These are phyloP conservation scores for Kluyveromyces nonfermentans DNA, from an alignment of 805 yeast species.

Conservation along the genomic window DNA sequence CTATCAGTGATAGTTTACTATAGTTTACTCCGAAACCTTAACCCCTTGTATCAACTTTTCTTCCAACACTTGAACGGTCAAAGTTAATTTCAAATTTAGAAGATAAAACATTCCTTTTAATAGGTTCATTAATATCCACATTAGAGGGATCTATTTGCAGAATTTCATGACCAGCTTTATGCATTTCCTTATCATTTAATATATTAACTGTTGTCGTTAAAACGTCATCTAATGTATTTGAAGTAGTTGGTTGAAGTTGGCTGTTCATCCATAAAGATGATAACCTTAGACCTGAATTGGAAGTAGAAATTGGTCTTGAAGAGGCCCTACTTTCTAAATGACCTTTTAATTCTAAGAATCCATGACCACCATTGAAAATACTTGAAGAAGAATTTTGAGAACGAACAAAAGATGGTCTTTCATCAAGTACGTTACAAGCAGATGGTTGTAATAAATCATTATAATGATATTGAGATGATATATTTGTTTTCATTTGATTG, in stretches of 20 bases:
- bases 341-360: conserved; percentile 21
- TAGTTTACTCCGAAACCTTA: too few relatives aligned
- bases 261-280: conserved; percentile 10
- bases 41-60: conserved; percentile 23
- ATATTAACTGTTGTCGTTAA: conserved; percentile 14
- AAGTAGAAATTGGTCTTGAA: conserved; percentile 12
- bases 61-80: conserved; percentile 34
- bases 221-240: conserved; percentile 9
- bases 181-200: conserved; percentile 22
- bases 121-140: background rate
- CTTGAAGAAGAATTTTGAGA: conserved; percentile 4
- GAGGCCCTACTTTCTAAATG: conserved; percentile 21
- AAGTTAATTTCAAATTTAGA: conserved; percentile 31
- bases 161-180: conserved; percentile 23
- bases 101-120: conserved; percentile 16
- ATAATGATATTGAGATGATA: background rate
- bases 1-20: too few relatives aligned
- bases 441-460: background rate
- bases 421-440: background rate
- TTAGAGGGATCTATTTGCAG: conserved; percentile 3
- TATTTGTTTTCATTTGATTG: conserved; percentile 6
- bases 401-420: background rate
- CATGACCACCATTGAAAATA: conserved; percentile 13
- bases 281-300: conserved; percentile 12
- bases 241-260: conserved; percentile 2